phyloP scores from a whole-genome alignment of 257 asterid genomes.

The Phtheirospermum japonicum region DNA sequence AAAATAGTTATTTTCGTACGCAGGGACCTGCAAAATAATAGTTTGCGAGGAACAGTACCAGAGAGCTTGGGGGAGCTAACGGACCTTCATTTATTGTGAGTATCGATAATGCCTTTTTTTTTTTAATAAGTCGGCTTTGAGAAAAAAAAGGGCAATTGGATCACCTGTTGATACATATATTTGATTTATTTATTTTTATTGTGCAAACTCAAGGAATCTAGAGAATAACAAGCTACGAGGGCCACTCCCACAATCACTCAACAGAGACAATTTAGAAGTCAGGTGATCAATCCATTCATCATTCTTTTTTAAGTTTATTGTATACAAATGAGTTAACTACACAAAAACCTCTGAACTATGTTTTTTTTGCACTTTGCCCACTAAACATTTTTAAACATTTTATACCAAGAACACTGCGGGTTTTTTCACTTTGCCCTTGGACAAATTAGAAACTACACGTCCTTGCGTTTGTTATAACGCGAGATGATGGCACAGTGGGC shows the following conservation, averaged over 20 bases:
- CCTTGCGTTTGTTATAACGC: too few species aligned
- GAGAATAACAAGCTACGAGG: conserved; percentile 84
- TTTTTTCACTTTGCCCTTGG: too few species aligned
- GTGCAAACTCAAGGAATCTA: conserved; percentile 56
- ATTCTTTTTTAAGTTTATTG: not conserved
- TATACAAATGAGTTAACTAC: too few species aligned
- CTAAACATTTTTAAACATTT: too few species aligned
- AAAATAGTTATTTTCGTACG: conserved; percentile 11
- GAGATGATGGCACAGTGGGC: too few species aligned
- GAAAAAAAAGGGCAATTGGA: too few species aligned
- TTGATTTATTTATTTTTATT: conserved; percentile 18
- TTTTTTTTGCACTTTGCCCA: too few species aligned
- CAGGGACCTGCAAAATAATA: conserved; percentile 89
- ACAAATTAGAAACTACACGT: too few species aligned
- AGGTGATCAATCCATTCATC: conserved; percentile 38
- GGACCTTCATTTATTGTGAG: conserved; percentile 80
- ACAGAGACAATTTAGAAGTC: conserved; percentile 69
- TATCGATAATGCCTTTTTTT: conserved; percentile 5
- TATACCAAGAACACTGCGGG: too few species aligned
- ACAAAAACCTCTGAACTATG: too few species aligned
- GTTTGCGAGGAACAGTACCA: conserved; percentile 74
- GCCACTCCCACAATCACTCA: conserved; percentile 80
- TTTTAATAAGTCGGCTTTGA: not conserved
- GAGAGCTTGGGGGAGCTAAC: conserved; percentile 71
- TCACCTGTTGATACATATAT: not conserved